Evolutionary conservation across 768 basidiomycete species (phyloP).

Genomic region (Tephrocybe rancida): DNA sequence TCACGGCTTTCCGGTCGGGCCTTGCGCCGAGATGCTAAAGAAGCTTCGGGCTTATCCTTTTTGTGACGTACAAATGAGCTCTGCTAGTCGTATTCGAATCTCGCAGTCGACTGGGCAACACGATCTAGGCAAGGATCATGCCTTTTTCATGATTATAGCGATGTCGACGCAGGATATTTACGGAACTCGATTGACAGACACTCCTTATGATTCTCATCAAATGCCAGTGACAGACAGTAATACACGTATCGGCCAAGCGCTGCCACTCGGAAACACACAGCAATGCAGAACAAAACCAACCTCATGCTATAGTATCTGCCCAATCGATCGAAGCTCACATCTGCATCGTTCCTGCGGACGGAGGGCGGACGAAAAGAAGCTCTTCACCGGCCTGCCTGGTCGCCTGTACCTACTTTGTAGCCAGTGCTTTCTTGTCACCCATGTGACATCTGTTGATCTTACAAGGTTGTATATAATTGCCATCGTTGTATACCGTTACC

Average conservation of each 20-base stretch:
- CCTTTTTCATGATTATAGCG: not conserved
- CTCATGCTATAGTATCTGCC: not conserved
- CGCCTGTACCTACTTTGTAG: constrained; percentile 8
- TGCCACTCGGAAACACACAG: constrained; percentile 6
- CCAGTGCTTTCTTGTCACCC: constrained; percentile 9
- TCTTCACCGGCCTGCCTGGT: not conserved
- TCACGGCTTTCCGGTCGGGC: not conserved
- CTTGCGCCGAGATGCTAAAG: not conserved
- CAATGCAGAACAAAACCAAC: not conserved
- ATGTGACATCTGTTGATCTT: constrained; percentile 12
- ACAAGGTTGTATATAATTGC: constrained; percentile 11
- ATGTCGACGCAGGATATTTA: not conserved
- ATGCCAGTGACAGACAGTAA: not conserved
- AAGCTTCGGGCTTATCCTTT: too few relatives aligned
- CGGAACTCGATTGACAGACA: constrained; percentile 18
- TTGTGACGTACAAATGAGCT: constrained; percentile 13
- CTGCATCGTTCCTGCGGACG: not conserved
- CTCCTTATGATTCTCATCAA: not conserved
- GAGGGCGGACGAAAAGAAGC: constrained; percentile 13
- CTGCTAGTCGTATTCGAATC: not conserved
- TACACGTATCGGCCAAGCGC: not conserved
- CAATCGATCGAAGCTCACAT: not conserved
- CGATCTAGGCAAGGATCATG: not conserved
- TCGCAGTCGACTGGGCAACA: not conserved
- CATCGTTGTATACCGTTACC: not conserved